phyloP scores from a whole-genome alignment of 2,329 filamentous ascomycete species.

The Diaporthe eres region DNA sequence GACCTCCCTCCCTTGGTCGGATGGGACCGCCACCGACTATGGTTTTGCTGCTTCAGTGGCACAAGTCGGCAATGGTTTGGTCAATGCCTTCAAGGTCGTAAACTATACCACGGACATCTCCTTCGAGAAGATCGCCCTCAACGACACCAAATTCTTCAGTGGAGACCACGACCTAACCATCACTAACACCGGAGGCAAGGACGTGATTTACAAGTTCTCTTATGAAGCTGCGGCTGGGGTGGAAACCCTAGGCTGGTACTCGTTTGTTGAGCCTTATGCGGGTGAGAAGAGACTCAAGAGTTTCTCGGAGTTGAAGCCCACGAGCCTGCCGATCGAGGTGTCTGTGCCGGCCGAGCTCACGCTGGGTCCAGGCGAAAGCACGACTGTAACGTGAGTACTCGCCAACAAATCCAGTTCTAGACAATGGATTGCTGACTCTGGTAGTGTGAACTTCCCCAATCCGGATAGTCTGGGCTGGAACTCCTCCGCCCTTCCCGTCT shows the following conservation, averaged over 20 bases:
- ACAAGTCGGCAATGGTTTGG: conserved; percentile 57
- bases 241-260: conserved; percentile 49
- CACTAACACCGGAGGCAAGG: conserved; percentile 54
- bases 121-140: conserved; percentile 57
- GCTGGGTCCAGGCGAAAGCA: conserved; percentile 21
- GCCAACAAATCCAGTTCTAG: background rate
- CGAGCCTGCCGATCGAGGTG: conserved; percentile 39
- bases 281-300: conserved; percentile 39
- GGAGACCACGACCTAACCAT: conserved; percentile 49
- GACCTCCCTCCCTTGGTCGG: conserved; percentile 48
- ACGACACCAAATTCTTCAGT: conserved; percentile 59
- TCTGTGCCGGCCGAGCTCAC: background rate
- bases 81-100: conserved; percentile 59
- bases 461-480: conserved; percentile 44
- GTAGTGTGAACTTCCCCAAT: conserved; percentile 13
- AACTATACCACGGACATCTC: conserved; percentile 54
- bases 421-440: background rate
- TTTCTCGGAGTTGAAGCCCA: conserved; percentile 43
- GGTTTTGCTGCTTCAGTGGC: conserved; percentile 52
- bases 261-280: conserved; percentile 13
- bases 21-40: conserved; percentile 45
- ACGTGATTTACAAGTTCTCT: conserved; percentile 53
- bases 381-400: conserved; percentile 5
- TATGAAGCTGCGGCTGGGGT: conserved; percentile 52
- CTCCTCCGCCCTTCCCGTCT: conserved; percentile 49